Base-by-base conservation (phyloP, 139 green algal genomes). In the Chlamydomonas sp. region DNA sequence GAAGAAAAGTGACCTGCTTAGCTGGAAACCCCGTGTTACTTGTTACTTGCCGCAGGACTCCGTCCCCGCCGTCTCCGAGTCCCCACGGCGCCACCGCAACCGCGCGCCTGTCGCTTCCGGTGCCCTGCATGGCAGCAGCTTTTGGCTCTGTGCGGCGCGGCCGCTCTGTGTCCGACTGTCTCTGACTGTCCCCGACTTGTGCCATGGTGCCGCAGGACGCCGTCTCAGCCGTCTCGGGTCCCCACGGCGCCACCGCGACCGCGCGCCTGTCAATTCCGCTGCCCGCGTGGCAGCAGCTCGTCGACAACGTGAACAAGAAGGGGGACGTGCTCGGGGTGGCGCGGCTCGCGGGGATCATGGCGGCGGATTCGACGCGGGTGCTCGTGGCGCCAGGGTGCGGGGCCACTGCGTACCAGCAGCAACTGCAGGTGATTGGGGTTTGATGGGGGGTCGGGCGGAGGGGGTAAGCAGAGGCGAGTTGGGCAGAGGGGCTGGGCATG, bases 311-410 rank as follows among this genome's bases (percentile, higher is more conserved):
- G 34, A 29, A 95, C 28, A 75, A 78, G 3, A 97, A 97, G 75
- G 92, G 92, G 0, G 91, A 97, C 47, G 92, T 98, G 34, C 76
- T 98, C 22, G 82, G 71, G 2, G 80, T 91, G n/a, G 87, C 92
- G 0, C 77, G 89, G 77, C 62, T 98, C 28, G 92, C 92, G 3
- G 91, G 93, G 24, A 91, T 98, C 48, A 91, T 85, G 76, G 93
- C 70, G 4, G 92, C 94, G 30, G 98, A 98, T 67, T 72, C 83
- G 33, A 95, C 88, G 0, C 16, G 70, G 0, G 26, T 13, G 1
- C 74, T 95, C 50, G 97, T 97, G 49, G 92, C 92, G 8, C 13
- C 10, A 50, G 13, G 13, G 13, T 50, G 39, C 39, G 39, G 39
- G 10, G 39, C 8, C 39, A 8, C 39, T 13, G 39, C 39, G 10